Evolutionary conservation across 2,329 filamentous ascomycete species (phyloP).

Genomic region (Colletotrichum sp.): DNA sequence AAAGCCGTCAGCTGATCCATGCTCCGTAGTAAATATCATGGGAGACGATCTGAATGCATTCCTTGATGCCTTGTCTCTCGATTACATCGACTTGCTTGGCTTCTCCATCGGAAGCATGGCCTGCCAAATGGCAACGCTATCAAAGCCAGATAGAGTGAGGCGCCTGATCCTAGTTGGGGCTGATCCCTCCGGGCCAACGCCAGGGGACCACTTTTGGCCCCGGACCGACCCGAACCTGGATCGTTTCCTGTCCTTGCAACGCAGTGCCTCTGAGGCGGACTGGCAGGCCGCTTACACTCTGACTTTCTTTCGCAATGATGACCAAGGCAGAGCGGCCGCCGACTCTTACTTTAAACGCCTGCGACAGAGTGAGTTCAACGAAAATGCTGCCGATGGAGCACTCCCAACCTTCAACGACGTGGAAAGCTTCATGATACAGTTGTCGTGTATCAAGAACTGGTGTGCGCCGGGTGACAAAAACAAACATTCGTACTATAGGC

Average conservation of each 20-base stretch:
- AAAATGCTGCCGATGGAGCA: neutral
- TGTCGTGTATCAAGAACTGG: neutral
- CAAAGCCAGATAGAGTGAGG: neutral
- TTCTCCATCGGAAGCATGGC: slow-evolving; percentile 8
- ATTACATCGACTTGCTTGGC: neutral
- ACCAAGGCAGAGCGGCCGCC: neutral
- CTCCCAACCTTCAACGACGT: slow-evolving; percentile 1
- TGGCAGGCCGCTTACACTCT: neutral
- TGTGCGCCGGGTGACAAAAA: neutral
- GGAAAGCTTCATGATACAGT: slow-evolving; percentile 4
- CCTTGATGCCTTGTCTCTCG: neutral
- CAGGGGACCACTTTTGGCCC: slow-evolving; percentile 6
- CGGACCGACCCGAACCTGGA: slow-evolving; percentile 1
- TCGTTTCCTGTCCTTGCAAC: neutral
- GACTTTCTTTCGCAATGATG: slow-evolving; percentile 5
- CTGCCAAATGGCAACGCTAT: neutral
- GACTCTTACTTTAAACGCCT: neutral
- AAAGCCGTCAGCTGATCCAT: neutral
- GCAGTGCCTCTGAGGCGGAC: neutral
- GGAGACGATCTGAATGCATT: slow-evolving; percentile 6
- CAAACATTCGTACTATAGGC: neutral
- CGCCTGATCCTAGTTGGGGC: neutral
- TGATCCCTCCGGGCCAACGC: neutral
- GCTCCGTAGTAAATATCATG: neutral
- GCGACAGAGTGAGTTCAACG: slow-evolving; percentile 6